These are phyloP conservation scores for Apiospora aurea DNA, from an alignment of 2,329 filamentous ascomycete genomes.

Conservation along the genomic window DNA sequence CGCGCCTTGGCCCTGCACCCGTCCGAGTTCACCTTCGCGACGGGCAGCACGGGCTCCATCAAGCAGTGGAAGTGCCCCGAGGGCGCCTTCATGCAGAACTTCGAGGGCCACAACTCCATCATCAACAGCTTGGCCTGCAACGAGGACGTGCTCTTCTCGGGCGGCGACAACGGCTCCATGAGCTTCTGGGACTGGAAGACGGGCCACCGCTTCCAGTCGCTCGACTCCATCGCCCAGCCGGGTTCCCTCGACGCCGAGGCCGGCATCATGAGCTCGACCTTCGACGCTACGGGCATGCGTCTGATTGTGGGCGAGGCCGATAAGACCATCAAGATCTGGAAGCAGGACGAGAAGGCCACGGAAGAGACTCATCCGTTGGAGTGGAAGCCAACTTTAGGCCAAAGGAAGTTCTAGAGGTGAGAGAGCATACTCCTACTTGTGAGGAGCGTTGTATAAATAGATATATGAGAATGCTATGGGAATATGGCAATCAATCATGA, in stretches of 20 bases:
- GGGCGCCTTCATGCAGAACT: conserved; percentile 99
- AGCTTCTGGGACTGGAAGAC: conserved; percentile 99
- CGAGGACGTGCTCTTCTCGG: conserved; percentile 92
- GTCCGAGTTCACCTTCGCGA: conserved; percentile 94
- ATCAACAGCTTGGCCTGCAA: conserved; percentile 95
- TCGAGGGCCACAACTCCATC: conserved; percentile 94
- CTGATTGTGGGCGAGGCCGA: conserved; percentile 95
- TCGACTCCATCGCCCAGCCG: conserved; percentile 92
- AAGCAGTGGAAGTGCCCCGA: conserved; percentile 99
- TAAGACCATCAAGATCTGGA: conserved; percentile 99
- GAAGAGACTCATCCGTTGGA: conserved; percentile 90
- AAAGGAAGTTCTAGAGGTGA: conserved; percentile 70
- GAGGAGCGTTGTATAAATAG: neutral
- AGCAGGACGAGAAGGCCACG: conserved; percentile 88
- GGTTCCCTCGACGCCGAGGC: conserved; percentile 93
- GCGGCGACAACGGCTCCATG: conserved; percentile 94
- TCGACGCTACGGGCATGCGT: conserved; percentile 86
- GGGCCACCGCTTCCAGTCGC: conserved; percentile 86
- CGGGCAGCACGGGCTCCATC: conserved; percentile 88
- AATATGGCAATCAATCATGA: neutral
- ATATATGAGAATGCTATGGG: neutral
- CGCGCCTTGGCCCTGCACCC: conserved; percentile 85
- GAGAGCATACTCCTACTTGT: neutral
- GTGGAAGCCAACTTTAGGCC: conserved; percentile 84
- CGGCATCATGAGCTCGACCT: conserved; percentile 93